Base-by-base conservation (phyloP, 2,329 filamentous ascomycete species). In the Endocalyx cinctus region DNA sequence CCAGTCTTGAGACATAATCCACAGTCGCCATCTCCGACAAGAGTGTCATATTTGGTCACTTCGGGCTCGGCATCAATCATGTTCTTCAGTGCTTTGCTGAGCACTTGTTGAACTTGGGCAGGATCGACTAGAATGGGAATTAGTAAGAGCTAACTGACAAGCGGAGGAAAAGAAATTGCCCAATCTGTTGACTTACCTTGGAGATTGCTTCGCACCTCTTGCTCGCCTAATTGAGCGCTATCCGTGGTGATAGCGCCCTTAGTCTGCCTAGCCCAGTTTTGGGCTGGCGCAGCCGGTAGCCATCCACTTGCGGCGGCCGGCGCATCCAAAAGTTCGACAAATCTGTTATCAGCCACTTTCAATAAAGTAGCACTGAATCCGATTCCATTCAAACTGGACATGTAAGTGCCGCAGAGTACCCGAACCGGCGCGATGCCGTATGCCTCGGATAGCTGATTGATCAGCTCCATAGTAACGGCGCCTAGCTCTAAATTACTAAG, bases 301-400 rank as follows among this genome's bases (percentile, higher is more conserved):
- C 57, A 87, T 81, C 25, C 73, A 76, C 0, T 80, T 79, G 25
- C 76, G 72, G 55, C 84, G 11, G 88, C 68, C 31, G 87, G 62
- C 48, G 85, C 72, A 15, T 87, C 66, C 69, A 87, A 69, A 1
- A 72, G 71, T 0, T 74, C 74, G 11, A 64, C 63, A 25, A 80
- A 74, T 25, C 79, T 73, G 3, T 72, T 72, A 35, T 66, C 69
- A 27, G 72, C 69, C 10, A 82, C 67, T 50, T 82, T 84, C 18
- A 88, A 66, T 20, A 89, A 58, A 6, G 77, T 75, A 46, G 87
- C 76, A 55, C 81, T 86, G 61, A 88, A 88, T 5, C 84, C 84
- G 5, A 83, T 65, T 0, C 82, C 83, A 54, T 88, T 87, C 39
- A 89, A 63, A 42, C 81, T 86, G 5, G 84, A 87, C 82, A 87